Evolutionary conservation across 208 protist genomes (phyloP).

Genomic region (Wallacemonas sp.): DNA sequence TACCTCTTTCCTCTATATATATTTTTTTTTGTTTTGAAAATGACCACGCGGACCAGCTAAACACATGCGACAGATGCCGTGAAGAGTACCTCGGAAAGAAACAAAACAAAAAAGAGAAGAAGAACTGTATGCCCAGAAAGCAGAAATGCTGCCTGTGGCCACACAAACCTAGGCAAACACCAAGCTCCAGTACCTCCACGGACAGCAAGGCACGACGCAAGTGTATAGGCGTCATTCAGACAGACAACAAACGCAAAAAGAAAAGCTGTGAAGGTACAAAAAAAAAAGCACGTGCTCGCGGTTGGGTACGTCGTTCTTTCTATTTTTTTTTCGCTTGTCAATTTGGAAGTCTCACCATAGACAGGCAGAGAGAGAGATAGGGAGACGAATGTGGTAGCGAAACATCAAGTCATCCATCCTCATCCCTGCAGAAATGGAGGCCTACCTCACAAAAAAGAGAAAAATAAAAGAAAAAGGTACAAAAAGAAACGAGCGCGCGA

Average conservation of each 20-base stretch:
- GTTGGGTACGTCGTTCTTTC: too few relatives aligned
- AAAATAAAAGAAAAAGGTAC: slow-evolving; percentile 7
- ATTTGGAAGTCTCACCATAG: not conserved
- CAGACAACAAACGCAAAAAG: slow-evolving; percentile 6
- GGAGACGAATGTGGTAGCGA: not conserved
- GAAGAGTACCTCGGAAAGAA: not conserved
- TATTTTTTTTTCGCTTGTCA: too few relatives aligned
- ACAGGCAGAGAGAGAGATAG: not conserved
- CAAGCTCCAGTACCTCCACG: too few relatives aligned
- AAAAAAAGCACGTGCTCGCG: slow-evolving; percentile 7
- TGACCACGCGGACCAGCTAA: too few relatives aligned
- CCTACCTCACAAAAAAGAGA: too few relatives aligned
- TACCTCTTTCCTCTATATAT: too few relatives aligned
- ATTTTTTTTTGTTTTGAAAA: too few relatives aligned
- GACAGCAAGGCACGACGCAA: not conserved
- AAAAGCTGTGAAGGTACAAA: slow-evolving; percentile 11
- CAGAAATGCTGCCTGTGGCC: not conserved
- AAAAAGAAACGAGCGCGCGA: slow-evolving; percentile 11
- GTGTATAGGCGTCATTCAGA: slow-evolving; percentile 4
- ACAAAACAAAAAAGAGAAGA: slow-evolving; percentile 13
- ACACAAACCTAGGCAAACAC: too few relatives aligned
- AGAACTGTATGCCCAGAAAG: not conserved
- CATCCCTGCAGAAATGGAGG: too few relatives aligned
- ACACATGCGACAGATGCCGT: not conserved
- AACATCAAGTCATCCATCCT: slow-evolving; percentile 5